Percentiles rank a stretch among this genome's conserved stretches.
Conservation (phyloP, 371 early-diverging fungal genomes). For the Umbelopsis sp. region DNA sequence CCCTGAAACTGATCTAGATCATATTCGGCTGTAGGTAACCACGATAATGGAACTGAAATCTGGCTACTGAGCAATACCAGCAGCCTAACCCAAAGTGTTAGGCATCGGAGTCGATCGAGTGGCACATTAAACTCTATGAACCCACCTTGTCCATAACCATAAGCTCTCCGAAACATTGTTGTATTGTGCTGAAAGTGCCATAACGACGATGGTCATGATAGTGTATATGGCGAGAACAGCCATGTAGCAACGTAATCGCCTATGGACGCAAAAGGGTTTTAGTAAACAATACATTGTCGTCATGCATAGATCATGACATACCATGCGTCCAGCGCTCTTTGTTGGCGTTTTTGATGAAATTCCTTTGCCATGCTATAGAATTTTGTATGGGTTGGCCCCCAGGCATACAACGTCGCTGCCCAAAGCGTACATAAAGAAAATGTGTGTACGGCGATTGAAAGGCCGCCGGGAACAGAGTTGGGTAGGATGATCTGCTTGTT, state of each 20-base stretch:
- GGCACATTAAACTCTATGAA: not conserved
- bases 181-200: conserved; percentile 11
- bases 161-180: conserved; percentile 7
- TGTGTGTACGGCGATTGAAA: not conserved
- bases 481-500: conserved; percentile 10
- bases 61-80: conserved; percentile 4
- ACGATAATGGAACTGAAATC: not conserved
- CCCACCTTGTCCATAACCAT: conserved; percentile 5
- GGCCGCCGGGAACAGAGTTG: not conserved
- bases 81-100: conserved; percentile 11
- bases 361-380: not conserved
- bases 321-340: conserved; percentile 17
- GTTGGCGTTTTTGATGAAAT: not conserved
- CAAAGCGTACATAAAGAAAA: conserved; percentile 6
- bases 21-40: not conserved
- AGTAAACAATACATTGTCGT: not conserved
- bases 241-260: conserved; percentile 1
- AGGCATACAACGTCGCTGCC: conserved; percentile 4
- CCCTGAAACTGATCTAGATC: not conserved
- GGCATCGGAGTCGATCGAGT: not conserved
- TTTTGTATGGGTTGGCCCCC: not conserved
- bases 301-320: conserved; percentile 4
- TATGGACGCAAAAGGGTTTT: not conserved
- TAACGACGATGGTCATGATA: not conserved
- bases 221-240: not conserved